Percentiles rank a stretch among this genome's conserved stretches.
These are phyloP conservation scores for Phaeolepiota aurea DNA, from an alignment of 768 basidiomycete species.

Conservation along the genomic window DNA sequence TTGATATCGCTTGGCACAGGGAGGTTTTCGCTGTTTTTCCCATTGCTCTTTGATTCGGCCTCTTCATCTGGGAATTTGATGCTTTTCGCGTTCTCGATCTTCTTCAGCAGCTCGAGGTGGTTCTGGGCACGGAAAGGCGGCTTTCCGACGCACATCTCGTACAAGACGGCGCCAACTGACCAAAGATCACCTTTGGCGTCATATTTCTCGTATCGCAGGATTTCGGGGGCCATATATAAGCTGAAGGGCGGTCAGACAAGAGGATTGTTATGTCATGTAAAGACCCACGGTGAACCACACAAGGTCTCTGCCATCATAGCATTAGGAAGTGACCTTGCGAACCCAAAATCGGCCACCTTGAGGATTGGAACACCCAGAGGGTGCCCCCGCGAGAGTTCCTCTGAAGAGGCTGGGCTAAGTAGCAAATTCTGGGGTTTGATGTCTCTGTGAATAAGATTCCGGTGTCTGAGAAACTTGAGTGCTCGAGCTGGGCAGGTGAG, in stretches of 20 bases:
- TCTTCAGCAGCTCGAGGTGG: constrained; percentile 90
- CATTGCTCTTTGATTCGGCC: constrained; percentile 32
- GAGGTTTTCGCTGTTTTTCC: constrained; percentile 41
- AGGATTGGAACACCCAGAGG: constrained; percentile 89
- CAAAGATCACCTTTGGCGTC: constrained; percentile 97
- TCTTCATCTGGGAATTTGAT: constrained; percentile 95
- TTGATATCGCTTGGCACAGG: constrained; percentile 71
- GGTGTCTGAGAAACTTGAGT: constrained; percentile 82
- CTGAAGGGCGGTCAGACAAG: constrained; percentile 36
- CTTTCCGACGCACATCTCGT: constrained; percentile 89
- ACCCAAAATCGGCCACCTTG: constrained; percentile 97
- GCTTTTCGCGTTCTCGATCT: constrained; percentile 86
- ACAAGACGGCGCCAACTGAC: constrained; percentile 96
- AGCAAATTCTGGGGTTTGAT: constrained; percentile 98
- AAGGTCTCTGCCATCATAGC: constrained; percentile 96
- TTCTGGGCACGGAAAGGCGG: constrained; percentile 95
- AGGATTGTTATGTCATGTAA: too few relatives aligned
- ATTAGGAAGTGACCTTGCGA: constrained; percentile 86
- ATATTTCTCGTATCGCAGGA: constrained; percentile 93
- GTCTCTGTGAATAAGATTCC: constrained; percentile 91
- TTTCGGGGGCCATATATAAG: constrained; percentile 98
- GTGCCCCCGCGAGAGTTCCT: constrained; percentile 81
- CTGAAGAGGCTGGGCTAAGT: constrained; percentile 70
- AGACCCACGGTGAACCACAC: constrained; percentile 92
- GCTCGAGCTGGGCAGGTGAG: constrained; percentile 58